Evolutionary conservation across 2,329 filamentous ascomycete species (phyloP), one percentile per base, ranked within the genome.

Genomic region (Talaromyces sp.): DNA sequence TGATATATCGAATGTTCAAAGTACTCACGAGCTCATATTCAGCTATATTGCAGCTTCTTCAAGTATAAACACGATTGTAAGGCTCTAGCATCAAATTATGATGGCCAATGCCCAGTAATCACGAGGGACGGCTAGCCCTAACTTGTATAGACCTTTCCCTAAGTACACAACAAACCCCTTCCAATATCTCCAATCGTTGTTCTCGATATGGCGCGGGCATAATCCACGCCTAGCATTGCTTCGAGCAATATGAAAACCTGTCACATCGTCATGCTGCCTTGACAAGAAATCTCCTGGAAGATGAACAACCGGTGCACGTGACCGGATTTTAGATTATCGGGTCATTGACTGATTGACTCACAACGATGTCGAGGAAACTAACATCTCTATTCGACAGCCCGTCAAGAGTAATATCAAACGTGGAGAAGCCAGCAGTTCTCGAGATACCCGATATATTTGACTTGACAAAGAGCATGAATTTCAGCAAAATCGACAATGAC

Each of bases 401-500:
- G 3, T 35, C 8, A 4, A 21, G 21, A 21, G 50, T 31, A 6
- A 14, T 16, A 23, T 14, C 8, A 5, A 21, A 2, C 9, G 35
- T 33, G 28, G 28, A 18, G 37, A 14, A 39, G 37, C 16, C 12
- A n/a, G n/a, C 37, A n/a, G 16, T 7, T 16, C 5, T n/a, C n/a
- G 6, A 6, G 16, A 39, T 14, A 16, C n/a, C n/a, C n/a, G n/a
- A n/a, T 48, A 12, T 54, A 28, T 12, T 54, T n/a, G 8, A 21
- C 8, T n/a, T 54, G n/a, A 23, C 25, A 54, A 52, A 23, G 31
- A 23, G 11, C 4, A 23, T 57, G 37, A 57, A 42, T 42, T n/a
- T 3, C 7, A 39, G 8, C 40, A 12, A 31, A 44, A 48, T 35
- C 18, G 8, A 59, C 18, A 16, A 72, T 72, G 71, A 70, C 69